Percentiles rank a stretch among this genome's conserved stretches.
phyloP scores from a whole-genome alignment of 257 asterid genomes.

The Linaria vulgaris region DNA sequence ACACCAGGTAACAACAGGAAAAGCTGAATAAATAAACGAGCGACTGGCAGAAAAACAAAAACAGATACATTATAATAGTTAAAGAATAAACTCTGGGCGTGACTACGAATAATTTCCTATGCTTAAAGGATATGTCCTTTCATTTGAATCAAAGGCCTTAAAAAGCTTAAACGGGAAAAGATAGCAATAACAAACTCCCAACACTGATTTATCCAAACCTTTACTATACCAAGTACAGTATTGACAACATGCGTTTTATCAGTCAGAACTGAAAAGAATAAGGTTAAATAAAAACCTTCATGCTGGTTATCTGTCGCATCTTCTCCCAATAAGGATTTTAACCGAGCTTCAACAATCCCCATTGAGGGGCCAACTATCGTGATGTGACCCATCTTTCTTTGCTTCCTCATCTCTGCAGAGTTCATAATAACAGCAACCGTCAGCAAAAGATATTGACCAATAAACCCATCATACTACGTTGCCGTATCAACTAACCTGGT shows the following conservation, averaged over 20 bases:
- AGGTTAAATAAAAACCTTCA: conserved; percentile 36
- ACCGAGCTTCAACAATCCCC: conserved; percentile 73
- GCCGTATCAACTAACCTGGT: conserved; percentile 66
- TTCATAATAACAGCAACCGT: not conserved
- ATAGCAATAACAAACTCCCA: not conserved
- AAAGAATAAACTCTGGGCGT: not conserved
- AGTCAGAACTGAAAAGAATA: conserved; percentile 13
- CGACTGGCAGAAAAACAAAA: not conserved
- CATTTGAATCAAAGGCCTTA: conserved; percentile 1
- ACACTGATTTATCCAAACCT: not conserved
- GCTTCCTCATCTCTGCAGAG: conserved; percentile 79
- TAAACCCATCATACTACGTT: not conserved
- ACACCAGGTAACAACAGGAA: not conserved
- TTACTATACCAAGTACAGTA: not conserved
- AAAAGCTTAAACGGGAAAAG: not conserved
- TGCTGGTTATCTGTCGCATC: conserved; percentile 41
- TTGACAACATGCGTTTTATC: not conserved
- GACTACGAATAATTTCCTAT: not conserved
- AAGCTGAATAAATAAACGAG: no score
- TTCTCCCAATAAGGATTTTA: conserved; percentile 57
- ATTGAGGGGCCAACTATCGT: conserved; percentile 82
- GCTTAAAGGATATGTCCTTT: not conserved
- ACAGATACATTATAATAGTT: not conserved
- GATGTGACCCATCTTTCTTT: conserved; percentile 98
- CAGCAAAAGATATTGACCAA: conserved; percentile 6